Evolutionary conservation across 805 yeast species (phyloP).

Genomic region (Blastobotrys mokoenaii): DNA sequence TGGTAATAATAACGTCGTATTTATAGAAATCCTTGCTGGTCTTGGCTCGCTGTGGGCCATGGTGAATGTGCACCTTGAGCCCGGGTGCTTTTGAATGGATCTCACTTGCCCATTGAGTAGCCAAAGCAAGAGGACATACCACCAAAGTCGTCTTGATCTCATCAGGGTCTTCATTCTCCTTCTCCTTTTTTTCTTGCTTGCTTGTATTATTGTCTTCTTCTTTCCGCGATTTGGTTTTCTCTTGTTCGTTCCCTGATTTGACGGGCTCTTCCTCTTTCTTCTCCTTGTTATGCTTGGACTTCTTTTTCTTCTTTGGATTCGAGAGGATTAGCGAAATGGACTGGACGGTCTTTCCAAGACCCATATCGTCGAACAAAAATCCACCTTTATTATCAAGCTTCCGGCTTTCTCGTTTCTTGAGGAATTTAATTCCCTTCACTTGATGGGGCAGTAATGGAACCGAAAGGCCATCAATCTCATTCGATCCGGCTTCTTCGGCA

Average conservation of each 20-base stretch:
- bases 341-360: constrained; percentile 80
- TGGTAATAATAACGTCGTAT: constrained; percentile 31
- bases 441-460: constrained; percentile 41
- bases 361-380: constrained; percentile 83
- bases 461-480: constrained; percentile 30
- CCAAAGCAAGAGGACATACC: constrained; percentile 35
- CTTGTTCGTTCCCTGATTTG: no score
- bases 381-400: constrained; percentile 40
- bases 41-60: constrained; percentile 26
- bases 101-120: constrained; percentile 37
- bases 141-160: constrained; percentile 29
- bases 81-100: constrained; percentile 31
- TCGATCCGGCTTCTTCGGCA: constrained; percentile 3
- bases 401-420: constrained; percentile 31
- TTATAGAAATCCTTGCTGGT: constrained; percentile 11
- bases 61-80: constrained; percentile 25
- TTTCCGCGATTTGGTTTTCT: no score
- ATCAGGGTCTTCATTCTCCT: not conserved
- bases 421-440: constrained; percentile 35
- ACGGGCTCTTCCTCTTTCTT: not conserved
- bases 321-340: constrained; percentile 56
- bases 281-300: no score
- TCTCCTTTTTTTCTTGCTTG: not conserved
- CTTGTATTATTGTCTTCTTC: not conserved
- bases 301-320: constrained; percentile 12